Percentiles rank a stretch among this genome's conserved stretches.
Conservation (phyloP, 768 basidiomycete genomes). For the Stropharia rugosoannulata region DNA sequence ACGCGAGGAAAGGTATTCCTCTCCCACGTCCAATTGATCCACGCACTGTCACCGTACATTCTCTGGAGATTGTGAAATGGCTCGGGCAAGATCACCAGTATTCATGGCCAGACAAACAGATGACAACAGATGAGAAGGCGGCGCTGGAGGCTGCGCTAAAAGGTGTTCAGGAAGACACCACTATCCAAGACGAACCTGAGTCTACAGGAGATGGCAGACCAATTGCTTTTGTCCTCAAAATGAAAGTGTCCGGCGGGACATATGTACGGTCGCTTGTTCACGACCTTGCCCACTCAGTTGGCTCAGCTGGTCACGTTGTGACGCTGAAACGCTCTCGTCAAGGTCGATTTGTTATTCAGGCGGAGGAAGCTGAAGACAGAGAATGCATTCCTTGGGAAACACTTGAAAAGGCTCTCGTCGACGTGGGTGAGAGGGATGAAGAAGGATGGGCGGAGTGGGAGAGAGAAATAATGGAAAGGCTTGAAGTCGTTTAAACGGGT, state of each 20-base stretch:
- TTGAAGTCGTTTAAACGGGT: slow-evolving; percentile 52
- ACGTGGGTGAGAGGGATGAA: slow-evolving; percentile 54
- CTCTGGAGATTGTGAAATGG: slow-evolving; percentile 79
- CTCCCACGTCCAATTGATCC: slow-evolving; percentile 93
- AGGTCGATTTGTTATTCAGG: slow-evolving; percentile 68
- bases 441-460: slow-evolving; percentile 85
- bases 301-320: slow-evolving; percentile 91
- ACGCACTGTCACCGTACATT: slow-evolving; percentile 79
- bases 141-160: slow-evolving; percentile 68
- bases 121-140: slow-evolving; percentile 66
- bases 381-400: slow-evolving; percentile 75
- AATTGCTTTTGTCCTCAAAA: slow-evolving; percentile 80
- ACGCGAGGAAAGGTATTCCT: slow-evolving; percentile 87
- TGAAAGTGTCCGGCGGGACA: slow-evolving; percentile 95
- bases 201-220: slow-evolving; percentile 38
- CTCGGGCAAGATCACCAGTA: slow-evolving; percentile 73
- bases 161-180: slow-evolving; percentile 39
- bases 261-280: slow-evolving; percentile 96
- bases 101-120: slow-evolving; percentile 69
- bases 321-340: slow-evolving; percentile 88
- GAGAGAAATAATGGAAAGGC: slow-evolving; percentile 63
- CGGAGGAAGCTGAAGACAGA: slow-evolving; percentile 48
- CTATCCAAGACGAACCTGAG: slow-evolving; percentile 41
- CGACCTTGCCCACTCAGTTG: slow-evolving; percentile 82
- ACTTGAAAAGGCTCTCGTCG: slow-evolving; percentile 58